Evolutionary conservation across 2,329 filamentous ascomycete genomes (phyloP), one percentile per base, ranked within the genome.

Genomic region (Fusarium sp.): DNA sequence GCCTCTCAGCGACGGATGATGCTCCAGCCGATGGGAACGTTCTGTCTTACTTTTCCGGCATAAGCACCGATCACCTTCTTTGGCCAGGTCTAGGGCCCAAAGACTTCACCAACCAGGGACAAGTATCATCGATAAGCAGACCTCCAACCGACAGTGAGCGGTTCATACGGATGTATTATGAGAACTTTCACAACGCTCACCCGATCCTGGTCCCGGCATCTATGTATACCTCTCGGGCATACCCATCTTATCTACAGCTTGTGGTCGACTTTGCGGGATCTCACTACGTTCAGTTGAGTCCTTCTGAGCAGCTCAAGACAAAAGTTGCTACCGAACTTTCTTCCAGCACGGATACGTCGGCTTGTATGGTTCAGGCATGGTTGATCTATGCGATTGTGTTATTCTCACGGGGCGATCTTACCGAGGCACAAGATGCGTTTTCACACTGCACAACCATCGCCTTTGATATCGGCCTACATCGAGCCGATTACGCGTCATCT

Each of bases 131-230:
- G 0, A 52, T 43, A 5, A 10, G 37, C 1, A 69, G 32, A 11
- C 35, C 66, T 10, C 64, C 45, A 11, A 66, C 64, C 2, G 75
- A 77, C 25, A 68, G 67, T 4, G 75, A 77, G 9, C 73, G 73
- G 0, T 73, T 76, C 0, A 43, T 74, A 0, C 67, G 75, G 2
- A 48, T 77, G 6, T 77, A 71, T 10, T 77, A 77, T 16, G 75
- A 77, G 20, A 77, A 77, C 45, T 77, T 77, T 27, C 75, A 77
- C 20, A 76, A 73, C 0, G 75, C 75, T 0, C 75, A 77, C 1
- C 75, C 75, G 0, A 74, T 77, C 5, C 43, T 77, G 0, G 75
- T 77, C 0, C 75, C 75, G 2, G 68, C 68, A 10, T 68, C 66
- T 1, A 54, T 67, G 4, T 77, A 77, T 37, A 67, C 73, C 2